Percentiles rank a stretch among this genome's conserved stretches.
These are phyloP conservation scores for Aaosphaeria pasadenensis DNA, from an alignment of 2,329 filamentous ascomycete species.

Conservation along the genomic window DNA sequence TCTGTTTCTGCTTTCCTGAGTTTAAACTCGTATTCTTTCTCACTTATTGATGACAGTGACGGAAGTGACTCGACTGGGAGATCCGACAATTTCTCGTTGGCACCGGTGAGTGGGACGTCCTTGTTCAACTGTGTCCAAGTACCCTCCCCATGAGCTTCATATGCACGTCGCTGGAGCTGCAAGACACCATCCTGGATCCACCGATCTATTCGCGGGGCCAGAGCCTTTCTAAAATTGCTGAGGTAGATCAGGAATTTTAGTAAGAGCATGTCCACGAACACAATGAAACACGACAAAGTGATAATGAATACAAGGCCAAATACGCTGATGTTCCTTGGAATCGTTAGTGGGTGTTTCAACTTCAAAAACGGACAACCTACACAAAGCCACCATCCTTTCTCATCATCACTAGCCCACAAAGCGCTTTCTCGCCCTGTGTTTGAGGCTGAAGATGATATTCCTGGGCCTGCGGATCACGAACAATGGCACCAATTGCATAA, in stretches of 20 bases:
- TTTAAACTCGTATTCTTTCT: too few species aligned
- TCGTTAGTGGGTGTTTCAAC: background rate
- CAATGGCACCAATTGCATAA: constrained; percentile 1
- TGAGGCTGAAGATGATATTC: background rate
- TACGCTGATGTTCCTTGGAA: constrained; percentile 2
- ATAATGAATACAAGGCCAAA: constrained; percentile 2
- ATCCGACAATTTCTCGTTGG: background rate
- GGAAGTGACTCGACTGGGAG: background rate
- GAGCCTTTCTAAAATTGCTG: background rate
- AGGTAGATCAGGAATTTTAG: constrained; percentile 5
- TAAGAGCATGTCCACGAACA: background rate
- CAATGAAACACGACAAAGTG: background rate
- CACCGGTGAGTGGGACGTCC: background rate
- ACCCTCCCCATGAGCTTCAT: background rate
- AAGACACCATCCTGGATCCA: constrained; percentile 5
- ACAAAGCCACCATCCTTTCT: constrained; percentile 3
- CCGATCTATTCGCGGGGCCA: constrained; percentile 1
- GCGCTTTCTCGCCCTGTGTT: constrained; percentile 1
- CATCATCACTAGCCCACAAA: constrained; percentile 4
- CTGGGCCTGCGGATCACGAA: background rate
- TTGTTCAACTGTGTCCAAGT: background rate
- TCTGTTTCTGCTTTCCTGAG: too few species aligned
- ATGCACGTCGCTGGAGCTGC: constrained; percentile 2
- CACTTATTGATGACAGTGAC: too few species aligned
- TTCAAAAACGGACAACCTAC: background rate